Conservation (phyloP, 495 filamentous ascomycete species). For the Cudoniella acicularis region DNA sequence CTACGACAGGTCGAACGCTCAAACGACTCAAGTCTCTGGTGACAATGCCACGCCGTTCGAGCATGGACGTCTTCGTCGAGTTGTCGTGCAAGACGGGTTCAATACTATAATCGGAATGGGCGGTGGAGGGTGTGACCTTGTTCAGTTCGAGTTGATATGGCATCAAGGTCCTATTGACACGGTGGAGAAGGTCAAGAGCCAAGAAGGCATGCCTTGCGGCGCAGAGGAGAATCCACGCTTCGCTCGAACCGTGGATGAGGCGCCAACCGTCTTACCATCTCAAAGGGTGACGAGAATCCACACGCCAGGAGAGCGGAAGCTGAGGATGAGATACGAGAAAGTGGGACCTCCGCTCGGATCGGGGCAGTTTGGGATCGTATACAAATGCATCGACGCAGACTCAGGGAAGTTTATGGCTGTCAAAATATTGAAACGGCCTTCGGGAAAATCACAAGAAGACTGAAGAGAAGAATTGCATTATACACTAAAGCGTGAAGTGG, state of each 20-base stretch:
- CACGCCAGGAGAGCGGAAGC: conserved; percentile 4
- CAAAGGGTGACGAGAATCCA: conserved; percentile 4
- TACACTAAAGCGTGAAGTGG: conserved; percentile 19
- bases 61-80: conserved; percentile 11
- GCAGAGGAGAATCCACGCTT: conserved; percentile 11
- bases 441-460: conserved; percentile 16
- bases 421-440: conserved; percentile 19
- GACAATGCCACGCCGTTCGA: conserved; percentile 19
- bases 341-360: conserved; percentile 11
- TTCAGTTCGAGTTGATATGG: conserved; percentile 11
- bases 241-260: conserved; percentile 11
- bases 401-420: conserved; percentile 25
- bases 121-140: conserved; percentile 13
- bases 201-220: conserved; percentile 4
- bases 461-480: conserved; percentile 11
- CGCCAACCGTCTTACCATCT: conserved; percentile 12
- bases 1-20: too few relatives aligned
- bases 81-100: conserved; percentile 11
- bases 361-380: conserved; percentile 19
- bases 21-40: too few relatives aligned
- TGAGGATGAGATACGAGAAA: conserved; percentile 18
- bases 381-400: conserved; percentile 24
- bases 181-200: background rate
- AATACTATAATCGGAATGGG: conserved; percentile 18
- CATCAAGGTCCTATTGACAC: conserved; percentile 2